phyloP scores from a whole-genome alignment of 2,329 filamentous ascomycete genomes.

The Akanthomyces muscarius region DNA sequence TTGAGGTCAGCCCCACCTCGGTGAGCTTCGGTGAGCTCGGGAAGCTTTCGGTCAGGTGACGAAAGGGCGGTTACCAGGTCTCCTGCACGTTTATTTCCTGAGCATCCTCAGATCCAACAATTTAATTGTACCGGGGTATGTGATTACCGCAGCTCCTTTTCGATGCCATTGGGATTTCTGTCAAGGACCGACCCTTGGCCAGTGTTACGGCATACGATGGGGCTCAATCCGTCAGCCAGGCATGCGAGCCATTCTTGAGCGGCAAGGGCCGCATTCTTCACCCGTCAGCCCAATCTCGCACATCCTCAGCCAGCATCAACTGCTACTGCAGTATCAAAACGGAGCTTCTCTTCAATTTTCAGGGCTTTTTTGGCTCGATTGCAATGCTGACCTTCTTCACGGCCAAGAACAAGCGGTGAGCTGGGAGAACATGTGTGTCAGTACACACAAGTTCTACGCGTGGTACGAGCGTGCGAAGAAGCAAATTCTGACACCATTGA shows the following conservation, averaged over 20 bases:
- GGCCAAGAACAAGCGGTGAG: not conserved
- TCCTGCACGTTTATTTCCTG: not conserved
- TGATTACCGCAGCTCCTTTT: not conserved
- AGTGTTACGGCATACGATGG: not conserved
- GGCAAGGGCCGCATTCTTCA: not conserved
- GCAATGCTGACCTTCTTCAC: not conserved
- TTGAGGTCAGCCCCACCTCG: slow-evolving; percentile 1
- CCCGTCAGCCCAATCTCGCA: not conserved
- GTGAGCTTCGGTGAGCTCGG: slow-evolving; percentile 10
- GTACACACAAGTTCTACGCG: not conserved
- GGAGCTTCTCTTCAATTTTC: not conserved
- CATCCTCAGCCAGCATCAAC: not conserved
- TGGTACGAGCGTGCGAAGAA: not conserved
- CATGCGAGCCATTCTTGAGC: not conserved
- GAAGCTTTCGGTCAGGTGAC: slow-evolving; percentile 1
- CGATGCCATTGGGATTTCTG: not conserved
- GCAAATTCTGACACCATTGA: not conserved
- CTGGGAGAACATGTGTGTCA: not conserved
- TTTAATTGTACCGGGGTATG: not conserved
- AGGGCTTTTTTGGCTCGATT: not conserved
- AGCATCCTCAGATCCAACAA: not conserved
- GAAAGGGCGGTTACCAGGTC: not conserved
- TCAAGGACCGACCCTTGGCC: not conserved
- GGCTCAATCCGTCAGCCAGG: not conserved
- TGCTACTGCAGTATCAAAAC: too few relatives aligned